A percentile compares a stretch with the other conserved stretches of the same genome.
Evolutionary conservation across 2,329 filamentous ascomycete genomes (phyloP).

Genomic region (Stemphylium vesicarium): DNA sequence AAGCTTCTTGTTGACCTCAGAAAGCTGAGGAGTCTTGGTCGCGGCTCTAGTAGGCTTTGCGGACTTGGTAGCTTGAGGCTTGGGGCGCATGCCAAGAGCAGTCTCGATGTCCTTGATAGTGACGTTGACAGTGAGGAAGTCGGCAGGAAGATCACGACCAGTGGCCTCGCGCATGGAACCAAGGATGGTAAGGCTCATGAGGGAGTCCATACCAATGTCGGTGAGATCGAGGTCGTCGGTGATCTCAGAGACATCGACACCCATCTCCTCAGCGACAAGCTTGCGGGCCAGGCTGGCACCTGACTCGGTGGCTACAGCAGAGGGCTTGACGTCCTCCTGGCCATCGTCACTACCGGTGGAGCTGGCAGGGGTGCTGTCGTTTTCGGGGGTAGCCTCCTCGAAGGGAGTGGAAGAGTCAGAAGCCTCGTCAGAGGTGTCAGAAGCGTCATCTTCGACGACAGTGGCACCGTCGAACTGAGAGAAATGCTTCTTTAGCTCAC

Average conservation of each 20-base stretch:
- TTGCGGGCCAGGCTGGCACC: conserved; percentile 56
- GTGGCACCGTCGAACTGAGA: conserved; percentile 53
- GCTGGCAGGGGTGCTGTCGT: conserved; percentile 56
- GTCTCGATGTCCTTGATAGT: conserved; percentile 71
- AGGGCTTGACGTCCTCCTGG: conserved; percentile 42
- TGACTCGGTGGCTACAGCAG: conserved; percentile 40
- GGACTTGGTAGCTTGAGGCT: conserved; percentile 47
- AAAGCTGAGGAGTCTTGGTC: conserved; percentile 48
- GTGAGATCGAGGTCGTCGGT: conserved; percentile 65
- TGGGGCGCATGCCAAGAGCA: conserved; percentile 63
- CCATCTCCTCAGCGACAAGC: conserved; percentile 64
- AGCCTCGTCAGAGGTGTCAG: conserved; percentile 48
- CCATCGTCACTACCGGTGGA: conserved; percentile 57
- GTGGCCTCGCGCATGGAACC: conserved; percentile 59
- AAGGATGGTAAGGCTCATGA: conserved; percentile 60
- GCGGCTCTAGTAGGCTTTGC: conserved; percentile 26
- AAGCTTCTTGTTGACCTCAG: conserved; percentile 58
- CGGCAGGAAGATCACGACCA: conserved; percentile 57
- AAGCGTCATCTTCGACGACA: conserved; percentile 50
- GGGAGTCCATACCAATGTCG: conserved; percentile 63
- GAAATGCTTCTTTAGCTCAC: conserved; percentile 65
- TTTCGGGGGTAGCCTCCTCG: conserved; percentile 39
- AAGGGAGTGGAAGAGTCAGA: conserved; percentile 53
- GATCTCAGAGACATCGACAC: conserved; percentile 66
- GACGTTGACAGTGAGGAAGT: conserved; percentile 66